These are phyloP conservation scores for Closterium sp. DNA, from an alignment of 139 green algal species.

Conservation along the genomic window DNA sequence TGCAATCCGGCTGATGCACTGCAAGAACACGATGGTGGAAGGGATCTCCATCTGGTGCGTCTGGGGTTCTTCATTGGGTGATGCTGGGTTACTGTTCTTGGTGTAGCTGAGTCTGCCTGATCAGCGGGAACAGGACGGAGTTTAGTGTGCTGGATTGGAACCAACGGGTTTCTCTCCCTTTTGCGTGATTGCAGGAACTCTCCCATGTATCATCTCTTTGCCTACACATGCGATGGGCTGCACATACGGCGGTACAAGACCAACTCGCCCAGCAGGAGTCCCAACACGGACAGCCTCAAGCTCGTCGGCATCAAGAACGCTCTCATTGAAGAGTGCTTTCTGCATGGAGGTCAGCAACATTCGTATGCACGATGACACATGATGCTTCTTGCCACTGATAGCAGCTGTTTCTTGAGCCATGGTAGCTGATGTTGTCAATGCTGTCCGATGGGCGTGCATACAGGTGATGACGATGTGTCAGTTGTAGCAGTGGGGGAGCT, in stretches of 20 bases:
- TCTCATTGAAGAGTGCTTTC: not conserved
- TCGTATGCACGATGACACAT: not conserved
- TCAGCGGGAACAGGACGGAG: not conserved
- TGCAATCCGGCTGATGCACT: not conserved
- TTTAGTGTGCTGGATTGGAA: not conserved
- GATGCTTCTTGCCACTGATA: not conserved
- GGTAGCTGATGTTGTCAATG: not conserved
- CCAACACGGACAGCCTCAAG: slow-evolving; percentile 5
- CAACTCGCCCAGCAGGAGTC: not conserved
- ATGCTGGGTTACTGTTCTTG: not conserved
- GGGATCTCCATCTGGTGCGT: not conserved
- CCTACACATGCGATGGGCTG: not conserved
- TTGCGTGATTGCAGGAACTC: not conserved
- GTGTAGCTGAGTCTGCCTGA: not conserved
- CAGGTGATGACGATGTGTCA: not conserved
- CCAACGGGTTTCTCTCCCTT: not conserved
- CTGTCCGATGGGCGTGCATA: not conserved
- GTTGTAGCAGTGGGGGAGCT: not conserved
- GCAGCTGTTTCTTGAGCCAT: not conserved
- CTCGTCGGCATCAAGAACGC: not conserved
- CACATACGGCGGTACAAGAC: not conserved
- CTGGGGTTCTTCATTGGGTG: not conserved
- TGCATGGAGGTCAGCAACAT: slow-evolving; percentile 3
- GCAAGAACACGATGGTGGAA: not conserved
- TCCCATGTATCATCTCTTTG: not conserved